Base-by-base conservation (phyloP, 2,329 filamentous ascomycete species). In the Endocalyx cinctus region DNA sequence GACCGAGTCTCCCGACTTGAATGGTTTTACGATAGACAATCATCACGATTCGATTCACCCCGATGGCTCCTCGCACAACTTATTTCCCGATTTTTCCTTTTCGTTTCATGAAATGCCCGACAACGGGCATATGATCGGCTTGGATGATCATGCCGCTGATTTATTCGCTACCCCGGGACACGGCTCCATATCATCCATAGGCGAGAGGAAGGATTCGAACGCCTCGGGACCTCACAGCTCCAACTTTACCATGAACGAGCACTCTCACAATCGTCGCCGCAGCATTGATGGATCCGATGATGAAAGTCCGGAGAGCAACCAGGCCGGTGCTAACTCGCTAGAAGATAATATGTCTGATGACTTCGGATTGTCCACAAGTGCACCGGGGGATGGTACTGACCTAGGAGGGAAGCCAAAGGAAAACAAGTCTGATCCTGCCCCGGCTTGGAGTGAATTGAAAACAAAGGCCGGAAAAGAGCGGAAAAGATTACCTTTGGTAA, bases 401-500 rank as follows among this genome's bases (percentile, higher is more conserved):
- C 49, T 72, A 15, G 70, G 67, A 14, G 63, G 60, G 31, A 73
- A 72, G 48, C 48, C 59, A 20, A 79, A 74, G 51, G 74, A 78
- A 31, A 72, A 77, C 39, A 79, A 77, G 43, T 59, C 69, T 5
- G 76, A 77, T 31, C 66, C 71, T 7, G 66, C 73, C 7, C 79
- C 82, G 11, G 69, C 81, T 11, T 90, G 85, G 85, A 89, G 79
- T 48, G 85, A 90, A 55, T 67, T 89, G 43, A 90, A 90, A 60
- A 90, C 85, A 4, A 90, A 90, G 59, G 92, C 92, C 3, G 92
- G 92, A 12, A 98, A 97, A 60, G 92, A 97, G 59, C 78, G 92
- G 33, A 97, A 97, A 61, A 76, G 92, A 27, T 66, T 98, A 20
- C 92, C 92, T 3, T 69, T 97, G 33, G n/a, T n/a, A n/a, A n/a